Evolutionary conservation across 78 protist species (phyloP), one percentile per base, ranked within the genome.

Genomic region (Dictyostelium capitatum): DNA sequence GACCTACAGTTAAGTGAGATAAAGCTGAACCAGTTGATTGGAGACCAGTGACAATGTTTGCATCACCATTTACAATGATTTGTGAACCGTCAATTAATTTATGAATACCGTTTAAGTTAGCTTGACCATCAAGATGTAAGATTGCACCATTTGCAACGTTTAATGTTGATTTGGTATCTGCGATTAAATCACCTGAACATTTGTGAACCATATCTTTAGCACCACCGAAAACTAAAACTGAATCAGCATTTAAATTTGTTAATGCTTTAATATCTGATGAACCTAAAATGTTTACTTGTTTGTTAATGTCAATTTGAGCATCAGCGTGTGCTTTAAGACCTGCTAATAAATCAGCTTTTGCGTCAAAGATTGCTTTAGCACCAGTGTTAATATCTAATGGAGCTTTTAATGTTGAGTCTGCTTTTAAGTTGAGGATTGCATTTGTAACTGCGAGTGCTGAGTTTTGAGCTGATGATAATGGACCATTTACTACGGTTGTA

Each of bases 131-230:
- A 17, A 82, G 78, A 23, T 82, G 74, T 37, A 82, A 64, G 19
- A 20, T 25, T 10, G 69, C 37, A 59, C 90, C 90, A 25, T 37
- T 37, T 30, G 15, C 6, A 23, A 82, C 57, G 30, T 67, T 70
- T 37, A 82, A 72, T 23, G 70, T 70, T 48, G 90, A 47, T 67
- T 67, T 82, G 32, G 70, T 43, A 53, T 67, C 90, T n/a, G 90
- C 14, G 15, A 20, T 82, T 9, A 82, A 23, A 12, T 47, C 43
- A 25, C 59, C 56, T 30, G 75, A 67, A 43, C 79, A 70, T 14
- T 23, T n/a, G 62, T 82, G 90, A 37, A 28, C 54, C 3, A 20
- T 53, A 6, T 17, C 47, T 19, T 57, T 73, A 17, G 79, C 11
- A 70, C 81, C 90, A 53, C 65, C 79, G 8, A 82, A 53, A 41